Evolutionary conservation across 1,284 basidiomycete species (phyloP).

Genomic region (Macrocystidia cucumis): DNA sequence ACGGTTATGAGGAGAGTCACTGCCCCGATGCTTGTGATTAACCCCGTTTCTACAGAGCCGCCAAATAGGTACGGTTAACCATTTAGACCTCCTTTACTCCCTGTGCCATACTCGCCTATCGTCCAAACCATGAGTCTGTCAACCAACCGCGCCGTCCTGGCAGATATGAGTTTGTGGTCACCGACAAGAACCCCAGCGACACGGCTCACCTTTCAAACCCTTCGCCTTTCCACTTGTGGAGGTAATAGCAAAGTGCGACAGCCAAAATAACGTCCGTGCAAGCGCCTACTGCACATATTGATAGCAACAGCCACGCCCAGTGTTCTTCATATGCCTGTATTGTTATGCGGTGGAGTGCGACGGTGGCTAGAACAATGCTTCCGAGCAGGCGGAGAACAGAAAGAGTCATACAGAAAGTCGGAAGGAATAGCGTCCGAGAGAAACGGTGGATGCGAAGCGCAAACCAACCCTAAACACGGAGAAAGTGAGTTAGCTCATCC

Average conservation of each 20-base stretch:
- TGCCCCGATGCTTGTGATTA: slow-evolving; percentile 5
- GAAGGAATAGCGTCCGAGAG: slow-evolving; percentile 7
- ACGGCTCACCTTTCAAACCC: slow-evolving; percentile 9
- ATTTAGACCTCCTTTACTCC: too few relatives aligned
- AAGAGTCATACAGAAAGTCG: slow-evolving; percentile 11
- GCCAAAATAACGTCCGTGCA: slow-evolving; percentile 12
- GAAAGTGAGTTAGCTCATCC: background rate
- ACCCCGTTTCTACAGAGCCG: slow-evolving; percentile 7
- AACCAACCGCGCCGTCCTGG: slow-evolving; percentile 5
- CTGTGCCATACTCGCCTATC: too few relatives aligned
- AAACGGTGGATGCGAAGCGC: slow-evolving; percentile 14
- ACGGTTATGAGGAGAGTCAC: slow-evolving; percentile 7
- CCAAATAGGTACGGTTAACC: too few relatives aligned
- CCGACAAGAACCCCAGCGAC: background rate
- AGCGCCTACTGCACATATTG: slow-evolving; percentile 13
- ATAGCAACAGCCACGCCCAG: slow-evolving; percentile 11
- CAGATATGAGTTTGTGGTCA: background rate
- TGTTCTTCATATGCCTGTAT: slow-evolving; percentile 9
- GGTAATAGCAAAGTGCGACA: slow-evolving; percentile 12
- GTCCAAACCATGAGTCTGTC: slow-evolving; percentile 4
- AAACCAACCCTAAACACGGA: slow-evolving; percentile 12
- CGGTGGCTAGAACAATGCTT: slow-evolving; percentile 7
- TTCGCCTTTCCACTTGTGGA: slow-evolving; percentile 10
- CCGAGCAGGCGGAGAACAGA: slow-evolving; percentile 10
- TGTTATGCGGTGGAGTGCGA: slow-evolving; percentile 5